Evolutionary conservation across 768 basidiomycete species (phyloP), one percentile per base, ranked within the genome.

Genomic region (Cyathus striatus): DNA sequence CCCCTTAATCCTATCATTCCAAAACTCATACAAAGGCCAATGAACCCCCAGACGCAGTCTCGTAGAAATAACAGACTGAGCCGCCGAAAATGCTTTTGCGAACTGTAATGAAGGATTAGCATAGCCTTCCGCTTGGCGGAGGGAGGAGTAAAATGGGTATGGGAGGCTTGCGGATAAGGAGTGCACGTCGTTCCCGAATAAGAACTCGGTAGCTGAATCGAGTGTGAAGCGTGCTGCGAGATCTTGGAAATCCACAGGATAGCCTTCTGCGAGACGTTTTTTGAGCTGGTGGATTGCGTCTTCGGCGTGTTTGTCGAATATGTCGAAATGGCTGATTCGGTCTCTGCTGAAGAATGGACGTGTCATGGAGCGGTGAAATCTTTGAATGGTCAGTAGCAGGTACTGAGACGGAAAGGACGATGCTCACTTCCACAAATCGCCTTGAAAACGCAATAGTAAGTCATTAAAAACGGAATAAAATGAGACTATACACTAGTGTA

Each of bases 281-380:
- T 70, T 71, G 43, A 76, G 66, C 32, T 68, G 55, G 2, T 54
- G 48, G 4, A 85, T 58, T 4, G 73, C 68, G n/a, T 70, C 59
- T 33, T 71, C 66, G 4, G 74, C 68, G 36, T 80, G 78, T 10
- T 70, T 63, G 40, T 75, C 76, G 49, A 83, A 83, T 23, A 75
- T 77, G 20, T 82, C 75, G 41, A 83, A 84, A 53, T 83, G 74
- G 36, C 69, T 74, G 41, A 83, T 74, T 23, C 73, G 64, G 24
- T 85, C 82, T 34, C 68, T 70, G 42, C 58, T 73, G 63, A 88
- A 86, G 65, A 86, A 86, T 0, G 84, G 84, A 0, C 85, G 75
- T 0, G 81, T 79, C 66, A 87, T 81, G 3, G 69, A 52, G 7
- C 83, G 77, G 55, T 86, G 83, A 50, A 83, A 75, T 53, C 82